Evolutionary conservation across 2,329 filamentous ascomycete species (phyloP).

Genomic region (Coniella vitis): DNA sequence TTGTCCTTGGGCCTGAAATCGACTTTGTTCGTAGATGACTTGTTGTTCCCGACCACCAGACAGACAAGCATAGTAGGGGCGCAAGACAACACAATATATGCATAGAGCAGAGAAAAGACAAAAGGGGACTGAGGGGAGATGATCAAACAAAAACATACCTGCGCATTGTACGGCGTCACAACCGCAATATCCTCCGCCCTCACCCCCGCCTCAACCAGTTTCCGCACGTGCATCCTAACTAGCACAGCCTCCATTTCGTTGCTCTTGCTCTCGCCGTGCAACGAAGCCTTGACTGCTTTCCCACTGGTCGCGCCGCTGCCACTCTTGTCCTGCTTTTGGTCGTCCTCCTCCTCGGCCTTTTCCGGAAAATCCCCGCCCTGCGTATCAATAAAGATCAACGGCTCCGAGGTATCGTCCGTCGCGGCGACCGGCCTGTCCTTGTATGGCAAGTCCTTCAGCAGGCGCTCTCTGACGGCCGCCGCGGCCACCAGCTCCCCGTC

Average conservation of each 20-base stretch:
- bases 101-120: not conserved
- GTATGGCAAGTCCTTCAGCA: conserved; percentile 74
- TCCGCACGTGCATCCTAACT: conserved; percentile 69
- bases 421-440: conserved; percentile 59
- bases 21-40: too few species aligned
- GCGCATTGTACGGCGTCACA: conserved; percentile 93
- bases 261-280: conserved; percentile 65
- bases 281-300: conserved; percentile 30
- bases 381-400: conserved; percentile 90
- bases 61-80: conserved; percentile 7
- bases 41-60: too few species aligned
- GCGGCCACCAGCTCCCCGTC: conserved; percentile 74
- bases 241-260: conserved; percentile 86
- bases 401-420: conserved; percentile 80
- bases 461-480: conserved; percentile 65
- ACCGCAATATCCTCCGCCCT: conserved; percentile 81
- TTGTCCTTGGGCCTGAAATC: too few species aligned
- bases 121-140: not conserved
- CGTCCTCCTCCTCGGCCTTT: conserved; percentile 65
- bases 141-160: conserved; percentile 46
- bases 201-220: conserved; percentile 73
- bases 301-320: too few species aligned
- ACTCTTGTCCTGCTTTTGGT: conserved; percentile 27
- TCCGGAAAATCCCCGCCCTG: conserved; percentile 91
- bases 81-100: conserved; percentile 3